Evolutionary conservation across 164 flowering plant genomes (phyloP).

Genomic region (Vitis amurensis): DNA sequence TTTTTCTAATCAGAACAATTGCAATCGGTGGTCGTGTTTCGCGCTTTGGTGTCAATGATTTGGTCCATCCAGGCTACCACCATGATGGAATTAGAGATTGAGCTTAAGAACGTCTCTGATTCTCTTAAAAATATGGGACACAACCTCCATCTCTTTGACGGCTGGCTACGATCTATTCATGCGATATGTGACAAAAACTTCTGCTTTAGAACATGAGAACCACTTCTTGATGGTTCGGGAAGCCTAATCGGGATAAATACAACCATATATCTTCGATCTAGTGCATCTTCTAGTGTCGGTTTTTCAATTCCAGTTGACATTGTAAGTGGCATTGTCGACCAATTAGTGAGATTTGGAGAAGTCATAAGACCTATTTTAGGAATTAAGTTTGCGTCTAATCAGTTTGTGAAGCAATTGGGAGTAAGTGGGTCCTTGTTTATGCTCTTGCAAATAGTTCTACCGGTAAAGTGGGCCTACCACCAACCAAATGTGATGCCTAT

Average conservation of each 20-base stretch:
- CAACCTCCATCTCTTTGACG: too few relatives aligned
- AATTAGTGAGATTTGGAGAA: slow-evolving; percentile 59
- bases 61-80: too few relatives aligned
- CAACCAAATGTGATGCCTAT: slow-evolving; percentile 57
- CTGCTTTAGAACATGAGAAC: too few relatives aligned
- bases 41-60: accelerated
- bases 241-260: slow-evolving; percentile 65
- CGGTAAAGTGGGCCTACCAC: slow-evolving; percentile 62
- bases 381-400: slow-evolving; percentile 23
- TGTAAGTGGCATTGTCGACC: slow-evolving; percentile 37
- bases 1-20: too few relatives aligned
- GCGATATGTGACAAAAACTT: too few relatives aligned
- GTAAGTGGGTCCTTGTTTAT: slow-evolving; percentile 63
- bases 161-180: too few relatives aligned
- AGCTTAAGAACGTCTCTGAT: too few relatives aligned
- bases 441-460: slow-evolving; percentile 64
- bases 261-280: slow-evolving; percentile 65
- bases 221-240: slow-evolving; percentile 56
- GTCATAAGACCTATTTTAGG: slow-evolving; percentile 67
- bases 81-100: too few relatives aligned
- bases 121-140: too few relatives aligned
- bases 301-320: too few relatives aligned
- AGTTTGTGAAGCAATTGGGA: slow-evolving; percentile 58
- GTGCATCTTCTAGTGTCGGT: slow-evolving; percentile 75
- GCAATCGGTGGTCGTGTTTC: too few relatives aligned